phyloP scores from a whole-genome alignment of 1,139 yeast species.

The Blastobotrys capitulatus region DNA sequence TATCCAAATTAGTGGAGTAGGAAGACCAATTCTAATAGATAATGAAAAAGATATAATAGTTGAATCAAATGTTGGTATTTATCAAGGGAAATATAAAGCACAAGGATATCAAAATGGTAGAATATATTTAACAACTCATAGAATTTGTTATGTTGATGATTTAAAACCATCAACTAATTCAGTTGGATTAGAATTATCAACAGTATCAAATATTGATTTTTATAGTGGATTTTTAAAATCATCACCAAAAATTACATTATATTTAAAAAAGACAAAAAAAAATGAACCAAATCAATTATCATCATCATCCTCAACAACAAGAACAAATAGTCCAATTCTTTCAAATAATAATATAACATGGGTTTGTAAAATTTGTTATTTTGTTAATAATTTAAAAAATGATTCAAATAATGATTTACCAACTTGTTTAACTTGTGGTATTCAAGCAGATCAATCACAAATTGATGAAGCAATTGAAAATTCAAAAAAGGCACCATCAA shows the following conservation, averaged over 20 bases:
- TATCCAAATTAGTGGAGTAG: constrained; percentile 42
- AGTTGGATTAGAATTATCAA: constrained; percentile 45
- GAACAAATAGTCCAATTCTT: background rate
- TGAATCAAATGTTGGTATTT: constrained; percentile 32
- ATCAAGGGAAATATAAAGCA: constrained; percentile 53
- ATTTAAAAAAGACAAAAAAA: constrained; percentile 25
- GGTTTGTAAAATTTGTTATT: constrained; percentile 83
- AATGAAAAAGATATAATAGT: constrained; percentile 40
- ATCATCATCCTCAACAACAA: too few species aligned
- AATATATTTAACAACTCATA: constrained; percentile 63
- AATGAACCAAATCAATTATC: background rate
- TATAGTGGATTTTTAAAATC: constrained; percentile 62
- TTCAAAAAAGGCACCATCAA: constrained; percentile 3
- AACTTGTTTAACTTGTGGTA: constrained; percentile 73
- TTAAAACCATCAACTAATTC: constrained; percentile 39
- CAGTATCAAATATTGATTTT: constrained; percentile 42
- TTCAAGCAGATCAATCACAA: constrained; percentile 40
- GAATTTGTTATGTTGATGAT: constrained; percentile 71
- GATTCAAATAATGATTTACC: constrained; percentile 42
- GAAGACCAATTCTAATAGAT: constrained; percentile 42
- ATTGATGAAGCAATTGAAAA: constrained; percentile 29
- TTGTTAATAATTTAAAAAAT: constrained; percentile 47
- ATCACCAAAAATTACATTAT: constrained; percentile 65
- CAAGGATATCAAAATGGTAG: constrained; percentile 66
- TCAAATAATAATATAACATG: constrained; percentile 39